Conservation (phyloP, 495 filamentous ascomycete genomes). For the Aspergillus cavernicola region DNA sequence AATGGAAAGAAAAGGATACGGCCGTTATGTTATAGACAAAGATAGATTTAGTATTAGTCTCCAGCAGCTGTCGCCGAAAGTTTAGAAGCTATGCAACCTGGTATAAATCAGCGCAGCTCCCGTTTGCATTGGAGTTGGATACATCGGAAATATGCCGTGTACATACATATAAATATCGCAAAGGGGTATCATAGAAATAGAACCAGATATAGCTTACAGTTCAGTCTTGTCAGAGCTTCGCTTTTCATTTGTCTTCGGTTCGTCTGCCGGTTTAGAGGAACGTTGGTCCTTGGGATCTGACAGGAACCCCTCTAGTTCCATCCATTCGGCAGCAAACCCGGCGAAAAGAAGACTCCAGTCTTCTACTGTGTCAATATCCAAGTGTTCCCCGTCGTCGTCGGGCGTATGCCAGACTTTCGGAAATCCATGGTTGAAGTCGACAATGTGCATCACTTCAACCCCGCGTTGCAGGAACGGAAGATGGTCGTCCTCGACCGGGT, state of each 20-base stretch:
- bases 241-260: conserved; percentile 7
- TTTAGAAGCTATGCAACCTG: conserved; percentile 14
- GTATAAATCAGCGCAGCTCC: conserved; percentile 8
- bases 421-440: conserved; percentile 61
- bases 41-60: not conserved
- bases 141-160: not conserved
- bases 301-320: conserved; percentile 79
- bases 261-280: not conserved
- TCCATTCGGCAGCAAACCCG: conserved; percentile 88
- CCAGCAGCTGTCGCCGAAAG: not conserved
- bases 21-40: not conserved
- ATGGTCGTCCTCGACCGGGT: conserved; percentile 78
- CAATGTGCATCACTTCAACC: conserved; percentile 84
- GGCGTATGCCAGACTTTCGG: conserved; percentile 83
- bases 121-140: not conserved
- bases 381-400: conserved; percentile 78
- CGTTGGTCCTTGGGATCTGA: conserved; percentile 7
- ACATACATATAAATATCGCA: conserved; percentile 1
- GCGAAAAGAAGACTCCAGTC: conserved; percentile 84
- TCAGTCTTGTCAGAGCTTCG: conserved; percentile 30
- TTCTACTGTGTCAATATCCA: conserved; percentile 77
- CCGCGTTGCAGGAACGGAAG: conserved; percentile 81
- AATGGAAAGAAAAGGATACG: not conserved
- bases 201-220: conserved; percentile 39
- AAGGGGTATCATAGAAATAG: conserved; percentile 11